Percentiles rank a stretch among this genome's conserved stretches.
These are phyloP conservation scores for Xanthoparmelia taractica DNA, from an alignment of 495 filamentous ascomycete species.

Conservation along the genomic window DNA sequence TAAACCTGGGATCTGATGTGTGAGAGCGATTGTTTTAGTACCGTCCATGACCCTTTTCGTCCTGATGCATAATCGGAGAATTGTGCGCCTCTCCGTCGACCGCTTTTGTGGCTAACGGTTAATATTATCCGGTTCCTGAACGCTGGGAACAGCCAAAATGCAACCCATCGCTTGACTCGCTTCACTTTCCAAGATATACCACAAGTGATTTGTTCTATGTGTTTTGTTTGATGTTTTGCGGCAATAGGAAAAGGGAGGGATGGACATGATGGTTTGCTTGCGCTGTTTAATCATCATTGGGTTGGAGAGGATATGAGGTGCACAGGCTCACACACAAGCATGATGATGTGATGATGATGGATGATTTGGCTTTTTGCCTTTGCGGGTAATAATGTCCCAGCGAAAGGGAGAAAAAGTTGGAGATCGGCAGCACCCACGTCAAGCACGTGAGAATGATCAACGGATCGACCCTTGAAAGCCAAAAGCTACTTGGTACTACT, in stretches of 20 bases:
- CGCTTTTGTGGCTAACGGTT: background rate
- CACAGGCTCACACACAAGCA: too few species aligned
- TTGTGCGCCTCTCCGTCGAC: constrained; percentile 7
- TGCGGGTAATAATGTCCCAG: constrained; percentile 19
- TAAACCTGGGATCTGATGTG: background rate
- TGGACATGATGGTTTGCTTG: background rate
- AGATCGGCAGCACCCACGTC: constrained; percentile 7
- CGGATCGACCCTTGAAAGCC: constrained; percentile 17
- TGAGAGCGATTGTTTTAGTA: constrained; percentile 18
- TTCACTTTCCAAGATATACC: background rate
- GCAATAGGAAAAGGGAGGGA: constrained; percentile 3
- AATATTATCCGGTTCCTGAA: constrained; percentile 1
- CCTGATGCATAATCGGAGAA: constrained; percentile 10
- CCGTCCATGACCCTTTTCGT: background rate
- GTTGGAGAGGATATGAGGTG: background rate
- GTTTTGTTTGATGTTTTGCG: constrained; percentile 8
- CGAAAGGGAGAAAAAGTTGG: constrained; percentile 7
- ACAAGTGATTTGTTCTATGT: background rate
- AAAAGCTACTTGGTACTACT: too few species aligned
- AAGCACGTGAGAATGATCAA: constrained; percentile 18
- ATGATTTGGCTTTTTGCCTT: background rate
- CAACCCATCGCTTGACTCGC: background rate
- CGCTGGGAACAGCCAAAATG: background rate
- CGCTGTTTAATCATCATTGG: background rate
- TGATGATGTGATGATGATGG: background rate